These are phyloP conservation scores for Petunia secreta DNA, from an alignment of 257 asterid species.

Conservation along the genomic window DNA sequence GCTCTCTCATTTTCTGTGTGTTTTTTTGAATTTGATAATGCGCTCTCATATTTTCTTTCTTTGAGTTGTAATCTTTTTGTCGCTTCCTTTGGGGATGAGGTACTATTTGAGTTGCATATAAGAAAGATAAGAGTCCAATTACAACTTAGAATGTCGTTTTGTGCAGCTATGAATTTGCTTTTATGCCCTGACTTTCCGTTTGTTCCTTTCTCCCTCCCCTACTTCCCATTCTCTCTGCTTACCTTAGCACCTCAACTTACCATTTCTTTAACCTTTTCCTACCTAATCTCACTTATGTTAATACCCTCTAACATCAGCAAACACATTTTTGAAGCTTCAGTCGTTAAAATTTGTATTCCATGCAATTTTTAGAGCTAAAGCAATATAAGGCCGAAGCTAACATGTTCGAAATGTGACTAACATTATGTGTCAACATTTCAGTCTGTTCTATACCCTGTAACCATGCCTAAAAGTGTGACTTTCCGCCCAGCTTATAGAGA, in stretches of 20 bases:
- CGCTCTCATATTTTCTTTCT: neutral
- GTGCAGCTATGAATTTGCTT: constrained; percentile 10
- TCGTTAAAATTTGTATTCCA: neutral
- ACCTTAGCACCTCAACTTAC: neutral
- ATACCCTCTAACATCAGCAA: neutral
- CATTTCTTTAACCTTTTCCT: neutral
- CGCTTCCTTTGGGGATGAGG: neutral
- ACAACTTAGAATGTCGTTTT: neutral
- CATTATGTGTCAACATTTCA: neutral
- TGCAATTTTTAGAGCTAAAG: neutral
- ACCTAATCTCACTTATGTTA: neutral
- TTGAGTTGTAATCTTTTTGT: too few species aligned
- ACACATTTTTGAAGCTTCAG: neutral
- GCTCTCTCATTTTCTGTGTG: neutral
- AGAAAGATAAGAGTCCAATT: neutral
- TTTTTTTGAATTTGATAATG: neutral
- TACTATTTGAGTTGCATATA: neutral
- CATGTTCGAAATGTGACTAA: neutral
- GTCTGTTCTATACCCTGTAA: neutral
- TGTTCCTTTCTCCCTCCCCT: neutral
- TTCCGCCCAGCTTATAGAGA: neutral
- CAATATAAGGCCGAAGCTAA: neutral
- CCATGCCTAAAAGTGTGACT: neutral
- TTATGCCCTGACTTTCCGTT: constrained; percentile 7
- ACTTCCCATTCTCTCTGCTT: neutral